These are phyloP conservation scores for Penicillium italicum DNA, from an alignment of 2,329 filamentous ascomycete species.

Conservation along the genomic window DNA sequence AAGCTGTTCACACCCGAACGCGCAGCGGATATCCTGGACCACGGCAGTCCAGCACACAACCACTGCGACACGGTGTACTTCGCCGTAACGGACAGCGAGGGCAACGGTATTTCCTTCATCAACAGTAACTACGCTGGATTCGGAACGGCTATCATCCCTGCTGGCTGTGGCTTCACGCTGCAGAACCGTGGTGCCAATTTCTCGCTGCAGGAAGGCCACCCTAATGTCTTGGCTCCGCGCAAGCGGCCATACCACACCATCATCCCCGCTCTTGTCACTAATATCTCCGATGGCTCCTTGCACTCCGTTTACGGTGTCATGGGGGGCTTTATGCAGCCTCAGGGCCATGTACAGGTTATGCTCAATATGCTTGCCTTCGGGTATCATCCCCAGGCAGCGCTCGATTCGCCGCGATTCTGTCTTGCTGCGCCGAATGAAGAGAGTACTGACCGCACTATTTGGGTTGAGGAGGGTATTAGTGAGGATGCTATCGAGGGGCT, in stretches of 20 bases:
- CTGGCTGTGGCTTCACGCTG: constrained; percentile 83
- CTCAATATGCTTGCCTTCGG: constrained; percentile 83
- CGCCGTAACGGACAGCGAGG: constrained; percentile 71
- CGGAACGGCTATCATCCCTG: constrained; percentile 80
- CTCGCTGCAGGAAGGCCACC: constrained; percentile 63
- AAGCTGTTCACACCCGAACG: constrained; percentile 58
- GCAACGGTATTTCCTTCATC: constrained; percentile 94
- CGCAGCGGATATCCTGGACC: constrained; percentile 54
- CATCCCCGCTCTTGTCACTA: constrained; percentile 87
- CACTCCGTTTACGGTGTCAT: constrained; percentile 92
- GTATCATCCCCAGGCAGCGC: constrained; percentile 76
- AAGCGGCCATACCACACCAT: constrained; percentile 98
- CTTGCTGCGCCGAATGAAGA: constrained; percentile 67
- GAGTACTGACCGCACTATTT: constrained; percentile 32
- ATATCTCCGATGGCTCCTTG: constrained; percentile 66
- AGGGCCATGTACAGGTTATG: constrained; percentile 90
- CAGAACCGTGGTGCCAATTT: constrained; percentile 94
- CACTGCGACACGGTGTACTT: constrained; percentile 96
- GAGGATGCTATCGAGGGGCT: constrained; percentile 20
- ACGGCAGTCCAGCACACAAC: constrained; percentile 79
- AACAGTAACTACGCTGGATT: constrained; percentile 89
- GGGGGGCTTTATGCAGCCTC: constrained; percentile 98
- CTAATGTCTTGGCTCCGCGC: constrained; percentile 72
- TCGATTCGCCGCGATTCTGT: constrained; percentile 89
- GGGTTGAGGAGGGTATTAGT: constrained; percentile 23